Percentiles rank a stretch among this genome's conserved stretches.
These are phyloP conservation scores for Exophiala xenobiotica DNA, from an alignment of 2,329 filamentous ascomycete species.

Conservation along the genomic window DNA sequence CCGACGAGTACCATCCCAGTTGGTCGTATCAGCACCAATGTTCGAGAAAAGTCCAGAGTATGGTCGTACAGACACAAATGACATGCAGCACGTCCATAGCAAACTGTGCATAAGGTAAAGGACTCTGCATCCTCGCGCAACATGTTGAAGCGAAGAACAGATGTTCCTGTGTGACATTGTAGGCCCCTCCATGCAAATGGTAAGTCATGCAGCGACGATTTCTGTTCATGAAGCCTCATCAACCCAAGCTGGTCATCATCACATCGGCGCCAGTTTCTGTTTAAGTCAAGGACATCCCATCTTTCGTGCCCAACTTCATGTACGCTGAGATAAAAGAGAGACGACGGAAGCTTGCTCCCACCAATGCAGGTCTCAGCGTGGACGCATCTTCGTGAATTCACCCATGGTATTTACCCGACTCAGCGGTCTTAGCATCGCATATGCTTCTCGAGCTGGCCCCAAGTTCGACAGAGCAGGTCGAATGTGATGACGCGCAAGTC, in stretches of 20 bases:
- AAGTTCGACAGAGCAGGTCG: no score
- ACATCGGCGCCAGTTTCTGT: neutral
- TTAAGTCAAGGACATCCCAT: neutral
- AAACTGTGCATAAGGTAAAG: neutral
- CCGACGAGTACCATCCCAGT: neutral
- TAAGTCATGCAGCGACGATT: neutral
- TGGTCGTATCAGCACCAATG: neutral
- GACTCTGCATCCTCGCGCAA: neutral
- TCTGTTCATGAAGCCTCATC: neutral
- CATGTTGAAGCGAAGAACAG: neutral
- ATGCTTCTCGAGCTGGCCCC: no score
- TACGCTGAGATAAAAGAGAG: neutral
- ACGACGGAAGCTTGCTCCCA: neutral
- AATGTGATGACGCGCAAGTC: no score
- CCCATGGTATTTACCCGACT: no score
- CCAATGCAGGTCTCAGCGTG: no score
- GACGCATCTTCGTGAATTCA: no score
- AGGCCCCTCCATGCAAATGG: no score
- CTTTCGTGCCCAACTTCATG: neutral
- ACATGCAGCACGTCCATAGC: neutral
- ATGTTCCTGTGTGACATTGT: constrained; percentile 1
- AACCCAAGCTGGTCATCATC: neutral
- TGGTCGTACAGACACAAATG: neutral
- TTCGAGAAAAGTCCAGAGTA: neutral
- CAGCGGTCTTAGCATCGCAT: no score